These are phyloP conservation scores for Boletus tylopilopsis DNA, from an alignment of 768 basidiomycete species.

Conservation along the genomic window DNA sequence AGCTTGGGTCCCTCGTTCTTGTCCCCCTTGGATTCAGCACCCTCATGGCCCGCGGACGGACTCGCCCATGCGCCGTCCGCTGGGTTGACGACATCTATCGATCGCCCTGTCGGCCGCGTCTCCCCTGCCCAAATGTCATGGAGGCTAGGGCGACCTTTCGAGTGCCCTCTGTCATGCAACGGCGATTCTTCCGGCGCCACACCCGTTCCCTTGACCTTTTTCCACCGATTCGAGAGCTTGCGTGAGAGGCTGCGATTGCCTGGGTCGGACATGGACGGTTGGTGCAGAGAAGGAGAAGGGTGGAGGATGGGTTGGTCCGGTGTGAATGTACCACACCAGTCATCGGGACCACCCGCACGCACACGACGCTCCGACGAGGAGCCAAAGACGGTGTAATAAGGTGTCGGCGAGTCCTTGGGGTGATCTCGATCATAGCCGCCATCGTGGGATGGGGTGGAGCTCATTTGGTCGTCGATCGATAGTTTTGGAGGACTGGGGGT, in stretches of 20 bases:
- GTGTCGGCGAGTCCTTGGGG: slow-evolving; percentile 24
- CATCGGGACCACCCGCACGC: slow-evolving; percentile 42
- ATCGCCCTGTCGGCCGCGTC: slow-evolving; percentile 10
- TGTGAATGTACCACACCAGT: slow-evolving; percentile 20
- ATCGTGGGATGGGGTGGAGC: slow-evolving; percentile 5
- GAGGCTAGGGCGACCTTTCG: slow-evolving; percentile 30
- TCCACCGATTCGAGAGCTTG: slow-evolving; percentile 37
- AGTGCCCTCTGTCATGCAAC: slow-evolving; percentile 10
- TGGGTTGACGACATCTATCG: slow-evolving; percentile 18
- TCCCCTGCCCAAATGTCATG: slow-evolving; percentile 27
- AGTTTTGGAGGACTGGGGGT: slow-evolving; percentile 11
- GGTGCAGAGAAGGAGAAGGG: background rate
- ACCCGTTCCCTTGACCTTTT: slow-evolving; percentile 15
- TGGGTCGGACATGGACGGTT: slow-evolving; percentile 8
- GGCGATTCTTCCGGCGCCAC: slow-evolving; percentile 25
- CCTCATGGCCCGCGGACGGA: slow-evolving; percentile 8
- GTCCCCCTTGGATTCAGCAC: slow-evolving; percentile 10
- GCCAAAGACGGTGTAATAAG: slow-evolving; percentile 60
- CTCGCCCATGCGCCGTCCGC: slow-evolving; percentile 11
- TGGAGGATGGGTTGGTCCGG: background rate
- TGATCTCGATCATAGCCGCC: slow-evolving; percentile 14
- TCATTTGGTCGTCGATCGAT: slow-evolving; percentile 27
- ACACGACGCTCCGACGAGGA: slow-evolving; percentile 41
- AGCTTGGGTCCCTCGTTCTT: slow-evolving; percentile 41
- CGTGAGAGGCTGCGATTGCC: slow-evolving; percentile 28